Evolutionary conservation across 768 basidiomycete species (phyloP).

Genomic region (Mrakia gelida): DNA sequence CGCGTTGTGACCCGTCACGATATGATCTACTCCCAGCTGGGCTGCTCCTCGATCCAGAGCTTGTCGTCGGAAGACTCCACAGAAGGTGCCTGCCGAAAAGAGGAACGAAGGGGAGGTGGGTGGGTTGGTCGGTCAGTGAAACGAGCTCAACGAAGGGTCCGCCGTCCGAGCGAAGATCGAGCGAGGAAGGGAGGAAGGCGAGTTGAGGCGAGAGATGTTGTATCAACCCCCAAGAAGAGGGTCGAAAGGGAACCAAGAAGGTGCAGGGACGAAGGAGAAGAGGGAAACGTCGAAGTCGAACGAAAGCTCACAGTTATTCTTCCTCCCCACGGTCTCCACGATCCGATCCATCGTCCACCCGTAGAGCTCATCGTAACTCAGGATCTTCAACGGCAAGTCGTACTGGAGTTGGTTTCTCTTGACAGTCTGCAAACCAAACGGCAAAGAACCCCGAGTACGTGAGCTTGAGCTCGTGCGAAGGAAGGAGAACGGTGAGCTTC

Average conservation of each 20-base stretch:
- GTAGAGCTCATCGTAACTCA: slow-evolving; percentile 92
- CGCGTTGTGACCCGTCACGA: slow-evolving; percentile 98
- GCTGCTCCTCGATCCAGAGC: slow-evolving; percentile 93
- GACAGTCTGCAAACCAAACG: slow-evolving; percentile 65
- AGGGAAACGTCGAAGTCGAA: not conserved
- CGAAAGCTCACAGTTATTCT: slow-evolving; percentile 88
- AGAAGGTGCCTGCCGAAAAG: slow-evolving; percentile 64
- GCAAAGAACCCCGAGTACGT: not conserved
- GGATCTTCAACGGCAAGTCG: slow-evolving; percentile 87
- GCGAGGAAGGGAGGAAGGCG: not conserved
- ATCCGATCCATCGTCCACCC: slow-evolving; percentile 99
- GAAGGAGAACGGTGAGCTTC: slow-evolving; percentile 27
- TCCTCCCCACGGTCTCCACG: slow-evolving; percentile 87
- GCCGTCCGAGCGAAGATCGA: not conserved
- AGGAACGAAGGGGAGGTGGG: not conserved
- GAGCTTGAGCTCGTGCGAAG: not conserved
- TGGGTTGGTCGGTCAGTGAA: not conserved
- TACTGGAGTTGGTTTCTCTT: slow-evolving; percentile 96
- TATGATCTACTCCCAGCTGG: slow-evolving; percentile 84
- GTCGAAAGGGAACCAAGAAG: no score
- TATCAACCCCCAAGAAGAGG: no score
- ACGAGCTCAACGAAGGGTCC: not conserved
- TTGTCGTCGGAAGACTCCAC: slow-evolving; percentile 94
- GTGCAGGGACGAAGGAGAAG: no score
- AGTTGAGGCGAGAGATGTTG: no score